These are phyloP conservation scores for Gynandropsis gynandra DNA, from an alignment of 345 rosid species.

Conservation along the genomic window DNA sequence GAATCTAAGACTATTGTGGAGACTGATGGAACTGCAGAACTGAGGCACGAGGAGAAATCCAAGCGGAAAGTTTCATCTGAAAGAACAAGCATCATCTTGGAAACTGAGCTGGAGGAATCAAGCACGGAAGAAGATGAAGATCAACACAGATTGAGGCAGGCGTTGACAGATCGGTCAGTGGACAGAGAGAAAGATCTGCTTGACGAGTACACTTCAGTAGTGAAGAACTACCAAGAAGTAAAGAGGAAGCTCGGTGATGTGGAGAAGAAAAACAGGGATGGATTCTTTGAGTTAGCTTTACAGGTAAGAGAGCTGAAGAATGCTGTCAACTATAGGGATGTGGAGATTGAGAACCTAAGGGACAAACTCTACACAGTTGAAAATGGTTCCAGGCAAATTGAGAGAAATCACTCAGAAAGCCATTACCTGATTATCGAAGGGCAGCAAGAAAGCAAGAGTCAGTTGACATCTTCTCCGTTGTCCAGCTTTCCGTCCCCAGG, in stretches of 20 bases:
- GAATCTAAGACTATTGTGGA: neutral
- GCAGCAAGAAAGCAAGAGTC: constrained; percentile 23
- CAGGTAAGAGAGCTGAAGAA: constrained; percentile 51
- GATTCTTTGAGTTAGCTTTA: constrained; percentile 46
- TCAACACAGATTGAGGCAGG: constrained; percentile 38
- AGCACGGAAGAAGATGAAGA: constrained; percentile 33
- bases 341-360: constrained; percentile 40
- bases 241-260: constrained; percentile 47
- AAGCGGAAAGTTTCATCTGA: constrained; percentile 27
- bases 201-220: constrained; percentile 41
- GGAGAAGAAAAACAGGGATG: constrained; percentile 60
- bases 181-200: constrained; percentile 48
- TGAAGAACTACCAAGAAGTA: constrained; percentile 45
- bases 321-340: constrained; percentile 37
- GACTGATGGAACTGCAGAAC: constrained; percentile 15
- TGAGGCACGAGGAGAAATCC: constrained; percentile 13
- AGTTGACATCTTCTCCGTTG: constrained; percentile 13
- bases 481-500: constrained; percentile 20
- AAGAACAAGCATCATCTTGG: constrained; percentile 18
- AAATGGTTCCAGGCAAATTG: constrained; percentile 3
- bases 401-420: constrained; percentile 12
- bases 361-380: constrained; percentile 17
- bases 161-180: constrained; percentile 41
- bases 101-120: constrained; percentile 22
- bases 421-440: constrained; percentile 1